Evolutionary conservation across 208 protist genomes (phyloP), one percentile per base, ranked within the genome.

Genomic region (Lotmaria passim): DNA sequence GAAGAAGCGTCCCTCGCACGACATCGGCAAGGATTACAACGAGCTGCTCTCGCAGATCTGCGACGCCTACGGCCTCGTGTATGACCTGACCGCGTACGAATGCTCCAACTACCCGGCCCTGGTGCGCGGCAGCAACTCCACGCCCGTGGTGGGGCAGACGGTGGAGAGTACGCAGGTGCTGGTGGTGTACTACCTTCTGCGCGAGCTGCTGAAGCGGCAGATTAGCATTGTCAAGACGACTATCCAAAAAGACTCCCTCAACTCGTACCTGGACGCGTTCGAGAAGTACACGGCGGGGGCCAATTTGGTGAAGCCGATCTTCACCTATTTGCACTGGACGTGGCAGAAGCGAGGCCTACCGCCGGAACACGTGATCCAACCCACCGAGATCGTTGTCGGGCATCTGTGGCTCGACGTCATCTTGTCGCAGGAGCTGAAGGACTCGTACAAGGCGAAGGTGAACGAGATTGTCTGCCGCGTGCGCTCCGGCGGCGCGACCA

Each of bases 301-400:
- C 11, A 93, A 95, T 58, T 55, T 86, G 3, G 65, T 92, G 17
- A 88, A 85, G 66, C 69, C 77, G 28, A 75, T 82, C 30, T 95
- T 95, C 77, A 91, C 83, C 26, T 95, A 92, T 56, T 67, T 91
- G 51, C 90, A 95, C 73, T 89, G 87, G 80, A 82, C 76, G 28
- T 95, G 90, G 90, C 82, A 92, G 46, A 91, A 93, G 59, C 73
- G 76, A 23, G 90, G 86, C 6, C 47, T 93, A 34, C 90, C 90
- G 14, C 38, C 75, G 14, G 85, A 90, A 31, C 90, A 93, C 64
- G 75, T 71, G 31, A 78, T 95, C 75, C 69, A 87, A 50, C 81
- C 87, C 11, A 95, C 87, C 17, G 87, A 92, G 59, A 79, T 88
- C 36, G 66, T 93, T 34, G 81, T 87, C 0, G 55, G 90, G 2